Conservation (phyloP, 257 asterid species). For the Solanum pimpinellifolium region DNA sequence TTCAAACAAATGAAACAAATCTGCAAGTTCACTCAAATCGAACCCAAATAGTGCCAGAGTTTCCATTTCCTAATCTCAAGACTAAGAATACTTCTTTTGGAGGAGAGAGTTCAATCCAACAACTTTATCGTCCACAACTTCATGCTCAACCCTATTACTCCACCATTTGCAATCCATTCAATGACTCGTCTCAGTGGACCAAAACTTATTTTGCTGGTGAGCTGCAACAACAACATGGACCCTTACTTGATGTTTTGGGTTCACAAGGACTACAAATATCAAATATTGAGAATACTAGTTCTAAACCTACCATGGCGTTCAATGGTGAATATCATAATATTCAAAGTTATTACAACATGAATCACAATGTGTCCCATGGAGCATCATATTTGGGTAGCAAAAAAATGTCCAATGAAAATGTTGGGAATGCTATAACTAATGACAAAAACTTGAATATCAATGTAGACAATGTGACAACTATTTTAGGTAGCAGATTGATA, state of each 20-base stretch:
- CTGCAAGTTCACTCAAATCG: background rate
- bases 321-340: background rate
- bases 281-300: background rate
- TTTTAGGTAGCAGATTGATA: background rate
- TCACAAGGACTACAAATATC: background rate
- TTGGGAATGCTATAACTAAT: background rate
- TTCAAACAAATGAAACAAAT: background rate
- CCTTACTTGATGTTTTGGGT: background rate
- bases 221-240: background rate
- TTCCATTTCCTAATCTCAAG: background rate
- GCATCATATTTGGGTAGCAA: background rate
- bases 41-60: background rate
- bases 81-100: background rate
- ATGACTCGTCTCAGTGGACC: background rate
- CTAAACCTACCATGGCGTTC: background rate
- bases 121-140: background rate
- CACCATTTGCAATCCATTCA: background rate
- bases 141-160: background rate
- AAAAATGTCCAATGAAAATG: background rate
- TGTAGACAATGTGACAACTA: background rate
- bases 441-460: background rate
- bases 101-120: background rate
- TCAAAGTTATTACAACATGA: background rate
- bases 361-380: background rate
- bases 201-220: background rate